Percentiles rank a stretch among this genome's conserved stretches.
Conservation (phyloP, 352 stramenopile genomes). For the Globisporangium paroecandrum region DNA sequence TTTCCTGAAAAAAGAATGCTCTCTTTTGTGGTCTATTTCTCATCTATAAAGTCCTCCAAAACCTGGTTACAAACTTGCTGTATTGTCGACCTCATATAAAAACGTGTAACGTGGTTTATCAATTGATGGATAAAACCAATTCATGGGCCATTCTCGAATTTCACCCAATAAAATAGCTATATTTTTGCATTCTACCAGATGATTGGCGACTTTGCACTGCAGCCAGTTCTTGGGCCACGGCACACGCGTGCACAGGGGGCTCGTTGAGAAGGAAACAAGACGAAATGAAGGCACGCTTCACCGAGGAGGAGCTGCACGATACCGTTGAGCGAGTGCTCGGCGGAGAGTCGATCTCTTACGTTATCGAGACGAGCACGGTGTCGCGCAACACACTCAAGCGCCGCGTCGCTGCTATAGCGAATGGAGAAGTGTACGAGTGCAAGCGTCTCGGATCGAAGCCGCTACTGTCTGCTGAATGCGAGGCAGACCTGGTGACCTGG, state of each 20-base stretch:
- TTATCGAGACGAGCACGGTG: neutral
- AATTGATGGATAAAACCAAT: conserved; percentile 2
- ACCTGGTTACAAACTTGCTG: too few species aligned
- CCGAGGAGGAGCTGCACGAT: too few species aligned
- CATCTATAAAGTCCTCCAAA: too few species aligned
- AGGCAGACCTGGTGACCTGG: neutral
- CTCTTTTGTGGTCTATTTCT: too few species aligned
- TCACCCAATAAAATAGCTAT: neutral
- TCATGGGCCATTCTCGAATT: conserved; percentile 1
- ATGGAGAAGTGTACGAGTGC: too few species aligned
- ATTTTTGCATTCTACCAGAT: neutral
- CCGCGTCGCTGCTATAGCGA: neutral
- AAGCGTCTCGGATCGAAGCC: neutral
- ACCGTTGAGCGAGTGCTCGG: neutral
- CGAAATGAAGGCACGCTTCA: too few species aligned
- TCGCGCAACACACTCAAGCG: conserved; percentile 1
- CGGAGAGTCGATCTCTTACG: neutral
- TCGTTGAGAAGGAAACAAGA: too few species aligned
- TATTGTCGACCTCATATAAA: too few species aligned
- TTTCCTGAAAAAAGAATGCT: too few species aligned
- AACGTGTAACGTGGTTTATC: neutral
- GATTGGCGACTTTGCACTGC: neutral
- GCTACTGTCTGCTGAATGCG: neutral
- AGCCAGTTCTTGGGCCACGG: neutral
- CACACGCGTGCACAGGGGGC: too few species aligned